Evolutionary conservation across 108 stramenopile species (phyloP), one percentile per base, ranked within the genome.

Genomic region (Skeletonema costatum): DNA sequence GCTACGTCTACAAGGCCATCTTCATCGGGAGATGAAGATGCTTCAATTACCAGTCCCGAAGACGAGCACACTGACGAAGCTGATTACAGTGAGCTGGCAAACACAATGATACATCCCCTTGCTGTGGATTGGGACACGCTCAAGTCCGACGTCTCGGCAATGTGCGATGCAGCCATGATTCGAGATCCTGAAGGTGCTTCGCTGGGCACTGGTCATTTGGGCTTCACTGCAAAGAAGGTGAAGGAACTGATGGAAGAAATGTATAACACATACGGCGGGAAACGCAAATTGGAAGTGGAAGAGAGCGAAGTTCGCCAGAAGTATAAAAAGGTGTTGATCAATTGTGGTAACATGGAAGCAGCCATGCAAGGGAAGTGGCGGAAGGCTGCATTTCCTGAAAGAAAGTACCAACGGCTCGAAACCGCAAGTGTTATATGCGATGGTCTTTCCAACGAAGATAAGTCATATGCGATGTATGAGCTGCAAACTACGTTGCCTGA

Each of bases 101-200:
- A 61, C 68, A 81, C 83, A 80, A 63, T 85, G 36, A 36, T 80
- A n/a, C 83, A 95, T 63, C 85, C 86, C 2, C 64, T 84, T 39
- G 90, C 88, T 35, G 82, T 92, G 32, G 76, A 95, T 59, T 95
- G 93, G 93, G 83, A 91, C 64, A 76, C 77, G 38, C 91, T 95
- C 62, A 78, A 81, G 30, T 21, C 73, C 10, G 92, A 95, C 78
- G 79, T 95, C 16, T 42, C 83, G 39, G 84, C 58, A 2, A 95
- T 95, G 93, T 91, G 90, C 59, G 84, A 91, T 50, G 74, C 89
- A 32, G 89, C 91, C 29, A 63, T 88, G 9, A 70, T 61, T 2
- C 74, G 92, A 69, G 73, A 91, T 71, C 63, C 74, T 10, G 74
- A 76, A 30, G 81, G 71, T 17, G 51, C 33, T 48, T 64, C 77